Percentiles rank a stretch among this genome's conserved stretches.
These are phyloP conservation scores for Houttuynia cordata DNA, from an alignment of 164 flowering plant genomes.

Conservation along the genomic window DNA sequence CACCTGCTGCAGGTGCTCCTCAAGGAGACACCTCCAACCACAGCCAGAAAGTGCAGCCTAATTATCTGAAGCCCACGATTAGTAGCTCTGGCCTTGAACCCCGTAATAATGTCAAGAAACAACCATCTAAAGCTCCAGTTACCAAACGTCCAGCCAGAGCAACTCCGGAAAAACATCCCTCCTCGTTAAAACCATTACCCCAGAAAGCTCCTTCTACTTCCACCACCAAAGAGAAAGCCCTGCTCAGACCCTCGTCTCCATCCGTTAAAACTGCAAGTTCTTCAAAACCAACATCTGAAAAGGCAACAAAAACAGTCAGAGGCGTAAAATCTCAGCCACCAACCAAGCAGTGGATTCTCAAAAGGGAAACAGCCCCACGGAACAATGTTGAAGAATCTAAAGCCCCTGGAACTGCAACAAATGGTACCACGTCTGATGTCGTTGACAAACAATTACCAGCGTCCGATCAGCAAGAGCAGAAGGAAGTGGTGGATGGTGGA, in stretches of 20 bases:
- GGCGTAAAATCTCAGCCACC: slow-evolving; percentile 8
- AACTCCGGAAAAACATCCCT: slow-evolving; percentile 33
- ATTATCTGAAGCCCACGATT: slow-evolving; percentile 38
- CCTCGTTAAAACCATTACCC: slow-evolving; percentile 9
- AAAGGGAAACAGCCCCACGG: slow-evolving; percentile 5
- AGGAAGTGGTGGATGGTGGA: slow-evolving; percentile 9
- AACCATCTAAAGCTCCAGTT: slow-evolving; percentile 5
- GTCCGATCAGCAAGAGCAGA: slow-evolving; percentile 8
- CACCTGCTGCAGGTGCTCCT: slow-evolving; percentile 6
- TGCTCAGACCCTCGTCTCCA: slow-evolving; percentile 8
- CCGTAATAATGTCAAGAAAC: slow-evolving; percentile 19
- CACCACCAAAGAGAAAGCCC: slow-evolving; percentile 11
- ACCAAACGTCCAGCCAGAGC: slow-evolving; percentile 14
- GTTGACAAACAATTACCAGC: background rate
- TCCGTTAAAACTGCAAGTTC: slow-evolving; percentile 6
- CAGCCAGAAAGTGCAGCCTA: slow-evolving; percentile 22
- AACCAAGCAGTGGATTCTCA: slow-evolving; percentile 6
- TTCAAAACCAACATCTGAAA: slow-evolving; percentile 11
- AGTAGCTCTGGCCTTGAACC: slow-evolving; percentile 28
- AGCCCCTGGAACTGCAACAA: background rate
- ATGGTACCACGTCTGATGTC: slow-evolving; percentile 3
- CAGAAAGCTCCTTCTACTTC: slow-evolving; percentile 10
- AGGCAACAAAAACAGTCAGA: slow-evolving; percentile 8
- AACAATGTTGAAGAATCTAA: background rate
- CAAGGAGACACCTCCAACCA: slow-evolving; percentile 5